phyloP scores from a whole-genome alignment of 106 monocot genomes.

The Dendrobium nobile region DNA sequence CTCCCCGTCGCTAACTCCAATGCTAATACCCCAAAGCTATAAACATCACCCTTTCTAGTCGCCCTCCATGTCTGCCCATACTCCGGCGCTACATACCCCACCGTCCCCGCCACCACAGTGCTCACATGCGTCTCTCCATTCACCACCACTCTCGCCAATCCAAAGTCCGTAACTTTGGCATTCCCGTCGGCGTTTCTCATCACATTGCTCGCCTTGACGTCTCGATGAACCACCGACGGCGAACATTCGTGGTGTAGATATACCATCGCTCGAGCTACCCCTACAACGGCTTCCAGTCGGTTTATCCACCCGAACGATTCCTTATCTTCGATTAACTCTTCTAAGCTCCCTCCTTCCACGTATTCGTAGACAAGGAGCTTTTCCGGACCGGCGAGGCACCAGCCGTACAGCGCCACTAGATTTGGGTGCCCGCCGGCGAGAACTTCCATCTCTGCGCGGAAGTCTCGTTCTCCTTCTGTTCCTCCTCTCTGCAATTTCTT shows the following conservation, averaged over 20 bases:
- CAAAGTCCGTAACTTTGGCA: conserved; percentile 69
- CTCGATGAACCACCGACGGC: conserved; percentile 85
- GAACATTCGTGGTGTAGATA: conserved; percentile 69
- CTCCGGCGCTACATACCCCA: conserved; percentile 90
- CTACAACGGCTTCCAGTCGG: conserved; percentile 41
- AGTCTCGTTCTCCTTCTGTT: conserved; percentile 51
- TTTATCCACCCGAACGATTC: conserved; percentile 20
- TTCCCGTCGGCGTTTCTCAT: conserved; percentile 41
- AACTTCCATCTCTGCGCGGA: conserved; percentile 69
- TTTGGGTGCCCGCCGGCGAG: conserved; percentile 59
- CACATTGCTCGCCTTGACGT: conserved; percentile 90
- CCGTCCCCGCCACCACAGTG: conserved; percentile 78
- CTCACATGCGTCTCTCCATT: conserved; percentile 62
- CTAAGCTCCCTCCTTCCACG: conserved; percentile 69
- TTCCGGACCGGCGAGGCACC: conserved; percentile 53
- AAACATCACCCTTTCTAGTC: conserved; percentile 77
- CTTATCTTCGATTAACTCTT: conserved; percentile 45
- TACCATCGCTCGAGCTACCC: conserved; percentile 54
- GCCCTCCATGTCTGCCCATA: conserved; percentile 63
- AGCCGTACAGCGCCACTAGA: conserved; percentile 58
- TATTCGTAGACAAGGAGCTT: conserved; percentile 72
- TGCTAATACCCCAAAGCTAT: conserved; percentile 67
- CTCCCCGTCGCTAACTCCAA: conserved; percentile 83
- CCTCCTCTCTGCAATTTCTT: conserved; percentile 43
- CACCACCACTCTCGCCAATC: conserved; percentile 52